Evolutionary conservation across 148 eudicot genomes (phyloP).

Genomic region (Rhododendron kiyosumense): DNA sequence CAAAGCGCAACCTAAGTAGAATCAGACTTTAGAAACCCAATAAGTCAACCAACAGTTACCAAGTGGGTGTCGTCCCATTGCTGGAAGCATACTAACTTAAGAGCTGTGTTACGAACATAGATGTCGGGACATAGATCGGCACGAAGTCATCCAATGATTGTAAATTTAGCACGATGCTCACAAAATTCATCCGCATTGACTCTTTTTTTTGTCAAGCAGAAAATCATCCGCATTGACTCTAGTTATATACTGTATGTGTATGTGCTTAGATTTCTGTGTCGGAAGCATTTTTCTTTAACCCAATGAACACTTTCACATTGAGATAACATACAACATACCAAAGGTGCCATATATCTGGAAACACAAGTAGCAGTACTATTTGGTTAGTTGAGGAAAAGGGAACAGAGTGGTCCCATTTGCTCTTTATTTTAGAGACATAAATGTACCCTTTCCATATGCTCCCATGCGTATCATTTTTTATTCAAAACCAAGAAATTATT

Average conservation of each 20-base stretch:
- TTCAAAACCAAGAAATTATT: not conserved
- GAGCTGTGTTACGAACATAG: too few relatives aligned
- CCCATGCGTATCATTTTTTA: not conserved
- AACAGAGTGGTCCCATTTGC: not conserved
- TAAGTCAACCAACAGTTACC: not conserved
- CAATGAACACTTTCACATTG: not conserved
- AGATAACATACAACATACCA: not conserved
- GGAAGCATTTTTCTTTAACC: too few relatives aligned
- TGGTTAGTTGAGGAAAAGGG: not conserved
- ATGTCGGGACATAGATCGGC: too few relatives aligned
- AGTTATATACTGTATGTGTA: too few relatives aligned
- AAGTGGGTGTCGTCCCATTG: not conserved
- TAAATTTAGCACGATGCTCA: not conserved
- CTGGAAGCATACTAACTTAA: not conserved
- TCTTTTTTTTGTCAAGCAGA: too few relatives aligned
- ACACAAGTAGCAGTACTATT: not conserved
- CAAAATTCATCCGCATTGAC: too few relatives aligned
- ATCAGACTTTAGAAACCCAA: too few relatives aligned
- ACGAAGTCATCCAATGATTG: not conserved
- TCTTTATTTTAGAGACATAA: not conserved
- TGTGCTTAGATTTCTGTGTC: too few relatives aligned
- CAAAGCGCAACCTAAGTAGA: too few relatives aligned
- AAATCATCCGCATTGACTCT: too few relatives aligned
- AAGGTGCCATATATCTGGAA: not conserved
- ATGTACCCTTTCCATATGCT: not conserved